phyloP scores from a whole-genome alignment of 305 asterid species.

The Plantago coronopus region DNA sequence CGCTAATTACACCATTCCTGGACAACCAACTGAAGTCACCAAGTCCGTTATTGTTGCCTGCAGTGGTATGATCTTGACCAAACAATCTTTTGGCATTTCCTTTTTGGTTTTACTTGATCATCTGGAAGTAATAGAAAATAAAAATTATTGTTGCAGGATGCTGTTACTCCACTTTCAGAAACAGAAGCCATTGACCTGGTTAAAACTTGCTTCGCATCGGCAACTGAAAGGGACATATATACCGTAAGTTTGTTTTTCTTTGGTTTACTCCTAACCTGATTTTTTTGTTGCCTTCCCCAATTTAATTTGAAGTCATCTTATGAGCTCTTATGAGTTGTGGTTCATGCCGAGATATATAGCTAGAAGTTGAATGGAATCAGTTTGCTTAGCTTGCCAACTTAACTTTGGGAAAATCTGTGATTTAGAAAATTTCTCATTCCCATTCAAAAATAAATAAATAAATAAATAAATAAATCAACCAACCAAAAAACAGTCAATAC shows the following conservation, averaged over 20 bases:
- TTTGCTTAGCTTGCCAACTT: too few species aligned
- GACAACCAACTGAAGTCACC: constrained; percentile 93
- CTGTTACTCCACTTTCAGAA: constrained; percentile 89
- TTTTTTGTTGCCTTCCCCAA: too few species aligned
- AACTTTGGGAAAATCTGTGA: too few species aligned
- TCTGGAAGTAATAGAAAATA: constrained; percentile 23
- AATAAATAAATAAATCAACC: too few species aligned
- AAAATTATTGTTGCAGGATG: constrained; percentile 52
- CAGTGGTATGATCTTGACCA: constrained; percentile 43
- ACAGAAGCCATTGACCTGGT: constrained; percentile 90
- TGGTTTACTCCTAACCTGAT: neutral
- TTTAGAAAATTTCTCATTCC: too few species aligned
- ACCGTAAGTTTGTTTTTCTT: constrained; percentile 49
- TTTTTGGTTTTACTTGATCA: constrained; percentile 11
- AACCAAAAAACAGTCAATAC: too few species aligned
- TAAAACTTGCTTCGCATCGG: constrained; percentile 88
- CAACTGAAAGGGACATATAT: constrained; percentile 92
- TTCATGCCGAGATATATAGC: neutral
- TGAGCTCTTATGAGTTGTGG: constrained; percentile 5
- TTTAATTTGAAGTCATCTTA: constrained; percentile 5
- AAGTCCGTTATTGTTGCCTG: constrained; percentile 75
- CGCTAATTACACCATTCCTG: constrained; percentile 80
- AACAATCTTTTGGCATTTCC: constrained; percentile 5
- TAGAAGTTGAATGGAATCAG: too few species aligned
- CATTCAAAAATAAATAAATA: too few species aligned